Evolutionary conservation across 441 rosid species (phyloP), one percentile per base, ranked within the genome.

Genomic region (Capsella rubella): DNA sequence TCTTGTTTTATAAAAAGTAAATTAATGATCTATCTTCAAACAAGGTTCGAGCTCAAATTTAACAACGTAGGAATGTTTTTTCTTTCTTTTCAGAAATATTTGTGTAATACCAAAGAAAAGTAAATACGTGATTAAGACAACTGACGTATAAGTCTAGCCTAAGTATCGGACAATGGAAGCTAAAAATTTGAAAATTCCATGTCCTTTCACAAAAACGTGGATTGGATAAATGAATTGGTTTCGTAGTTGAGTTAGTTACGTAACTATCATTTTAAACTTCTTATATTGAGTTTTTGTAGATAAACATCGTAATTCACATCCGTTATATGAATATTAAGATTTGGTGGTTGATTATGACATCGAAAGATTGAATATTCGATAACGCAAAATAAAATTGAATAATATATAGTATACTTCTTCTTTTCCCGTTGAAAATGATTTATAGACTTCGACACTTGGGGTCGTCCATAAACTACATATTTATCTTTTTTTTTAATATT

Each of bases 171-270:
- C 62, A 55, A 54, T 62, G 59, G n/a, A 55, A 69, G 45, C 65
- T 27, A 54, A 31, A 8, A 12, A 2, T 10, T 37, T 5, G 6
- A 62, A 52, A 43, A 5, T 8, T 58, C 6, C 14, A 16, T 62
- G 37, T 69, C 54, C 16, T 54, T 27, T 70, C 67, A 56, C 55
- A 63, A 1, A 54, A 76, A 46, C 3, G 11, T 57, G 21, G 13
- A 32, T 49, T 57, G 21, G 18, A 32, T 49, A 46, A 57, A 34
- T 7, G 5, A 8, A 76, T 27, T 54, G 18, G 58, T 43, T 52
- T 21, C 67, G 80, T 71, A 46, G 34, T 66, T 18, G 64, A 77
- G 42, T 60, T 72, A 34, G 77, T 72, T 72, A 77, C 73, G 80
- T 43, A 66, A 77, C 80, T 59, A 66, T 64, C n/a, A 35, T 35